A percentile compares a stretch with the other conserved stretches of the same genome.
Conservation (phyloP, 331 rosid species). For the Spiraea crenata region DNA sequence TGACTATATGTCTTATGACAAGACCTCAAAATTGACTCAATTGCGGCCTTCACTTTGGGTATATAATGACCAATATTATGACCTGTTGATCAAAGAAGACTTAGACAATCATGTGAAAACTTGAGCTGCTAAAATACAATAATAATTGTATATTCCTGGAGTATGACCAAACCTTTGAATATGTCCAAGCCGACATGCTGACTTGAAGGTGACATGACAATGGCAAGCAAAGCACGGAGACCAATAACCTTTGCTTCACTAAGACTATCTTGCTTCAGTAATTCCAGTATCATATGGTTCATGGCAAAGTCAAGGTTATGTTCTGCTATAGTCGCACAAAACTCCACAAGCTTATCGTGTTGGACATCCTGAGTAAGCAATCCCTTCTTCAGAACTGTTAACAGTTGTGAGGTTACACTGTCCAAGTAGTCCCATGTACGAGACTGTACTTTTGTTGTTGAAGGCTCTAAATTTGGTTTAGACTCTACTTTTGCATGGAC, state of each 20-base stretch:
- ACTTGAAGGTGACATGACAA: conserved; percentile 91
- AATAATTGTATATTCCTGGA: conserved; percentile 19
- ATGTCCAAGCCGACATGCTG: conserved; percentile 81
- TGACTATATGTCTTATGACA: conserved; percentile 78
- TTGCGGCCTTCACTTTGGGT: conserved; percentile 97
- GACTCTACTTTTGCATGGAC: conserved; percentile 88
- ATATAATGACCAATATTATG: conserved; percentile 91
- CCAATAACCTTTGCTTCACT: conserved; percentile 99
- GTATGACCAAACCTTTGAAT: conserved; percentile 58
- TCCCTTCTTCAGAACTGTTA: conserved; percentile 84
- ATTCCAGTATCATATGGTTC: conserved; percentile 96
- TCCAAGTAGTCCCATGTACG: conserved; percentile 96
- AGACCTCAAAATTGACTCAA: conserved; percentile 82
- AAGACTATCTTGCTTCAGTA: conserved; percentile 88
- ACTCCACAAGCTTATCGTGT: conserved; percentile 97
- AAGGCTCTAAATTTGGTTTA: no score
- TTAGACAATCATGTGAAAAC: conserved; percentile 4
- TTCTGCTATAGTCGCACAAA: conserved; percentile 96
- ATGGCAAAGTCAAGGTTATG: conserved; percentile 98
- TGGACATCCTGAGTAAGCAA: conserved; percentile 98
- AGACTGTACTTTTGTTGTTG: conserved; percentile 31
- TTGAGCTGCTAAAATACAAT: conserved; percentile 6
- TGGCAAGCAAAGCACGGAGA: conserved; percentile 96
- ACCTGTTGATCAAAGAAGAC: conserved; percentile 56
- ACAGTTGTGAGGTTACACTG: conserved; percentile 93